phyloP scores from a whole-genome alignment of 306 rosid species.

The Astragalus glycyphyllos region DNA sequence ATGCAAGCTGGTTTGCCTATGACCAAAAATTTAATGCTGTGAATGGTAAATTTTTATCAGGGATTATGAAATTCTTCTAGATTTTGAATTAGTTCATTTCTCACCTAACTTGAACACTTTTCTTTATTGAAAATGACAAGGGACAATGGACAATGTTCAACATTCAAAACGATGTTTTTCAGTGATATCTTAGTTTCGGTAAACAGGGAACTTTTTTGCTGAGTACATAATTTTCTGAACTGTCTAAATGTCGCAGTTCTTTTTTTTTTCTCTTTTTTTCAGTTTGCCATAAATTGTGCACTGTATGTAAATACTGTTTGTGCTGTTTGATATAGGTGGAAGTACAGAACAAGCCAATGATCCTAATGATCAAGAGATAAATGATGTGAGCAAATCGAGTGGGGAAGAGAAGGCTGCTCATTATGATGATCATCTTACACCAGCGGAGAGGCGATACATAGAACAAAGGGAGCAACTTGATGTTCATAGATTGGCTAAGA shows the following conservation, averaged over 20 bases:
- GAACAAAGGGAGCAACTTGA: constrained; percentile 90
- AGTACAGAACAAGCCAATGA: constrained; percentile 54
- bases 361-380: constrained; percentile 60
- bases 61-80: constrained; percentile 26
- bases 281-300: not conserved
- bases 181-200: not conserved
- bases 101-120: not conserved
- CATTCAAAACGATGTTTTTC: not conserved
- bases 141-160: not conserved
- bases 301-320: constrained; percentile 3
- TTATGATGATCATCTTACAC: constrained; percentile 79
- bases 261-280: constrained; percentile 8
- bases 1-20: constrained; percentile 18
- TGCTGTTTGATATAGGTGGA: constrained; percentile 57
- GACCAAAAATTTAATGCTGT: not conserved
- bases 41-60: not conserved
- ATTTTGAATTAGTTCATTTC: not conserved
- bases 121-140: not conserved
- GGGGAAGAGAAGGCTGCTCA: constrained; percentile 65
- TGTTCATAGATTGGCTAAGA: constrained; percentile 80
- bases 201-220: constrained; percentile 6
- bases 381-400: constrained; percentile 47
- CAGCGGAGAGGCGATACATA: constrained; percentile 89
- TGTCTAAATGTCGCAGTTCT: not conserved
- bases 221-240: not conserved